Evolutionary conservation across 768 basidiomycete species (phyloP), one percentile per base, ranked within the genome.

Genomic region (Hortiboletus flavorubellus): DNA sequence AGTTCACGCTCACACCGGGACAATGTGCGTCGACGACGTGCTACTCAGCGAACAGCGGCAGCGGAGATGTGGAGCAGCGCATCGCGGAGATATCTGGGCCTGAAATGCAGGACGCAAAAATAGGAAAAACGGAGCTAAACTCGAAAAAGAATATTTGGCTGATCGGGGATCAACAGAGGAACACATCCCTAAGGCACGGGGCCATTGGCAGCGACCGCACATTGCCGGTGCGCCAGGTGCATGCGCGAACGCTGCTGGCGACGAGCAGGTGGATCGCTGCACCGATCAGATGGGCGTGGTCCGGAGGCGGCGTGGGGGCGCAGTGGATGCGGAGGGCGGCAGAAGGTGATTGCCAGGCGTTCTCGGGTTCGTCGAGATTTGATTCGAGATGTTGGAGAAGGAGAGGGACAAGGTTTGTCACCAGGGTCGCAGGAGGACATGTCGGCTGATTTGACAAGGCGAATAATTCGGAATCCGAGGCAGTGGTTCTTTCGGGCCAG

Each of bases 151-250:
- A 63, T 66, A 49, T 69, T 65, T 69, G 60, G 65, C 74, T 84
- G 82, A 84, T 84, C 80, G 76, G 80, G 80, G 82, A 84, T 84
- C 82, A 84, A 76, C 70, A 71, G 71, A 76, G 73, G 69, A 63
- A 69, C 68, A 54, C 65, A 68, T 60, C 55, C 59, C 53, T 56
- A 49, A 71, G 70, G 70, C 60, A 71, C 72, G 31, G 43, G 59
- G 69, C 63, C 49, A 58, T 53, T 62, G 56, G 51, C 54, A 50
- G 59, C 68, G 46, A 62, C 64, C 69, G 69, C 65, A 62, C 64
- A 51, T 35, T 71, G 69, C 69, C 69, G 68, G 39, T 26, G 18
- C 47, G 56, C 44, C 35, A 35, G 41, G 26, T 40, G 50, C 43
- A 56, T 23, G 53, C 49, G 39, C 16, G n/a, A 51, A 49, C 49